Evolutionary conservation across 495 filamentous ascomycete genomes (phyloP).

Genomic region (Hypoxylon lienhwacheense): DNA sequence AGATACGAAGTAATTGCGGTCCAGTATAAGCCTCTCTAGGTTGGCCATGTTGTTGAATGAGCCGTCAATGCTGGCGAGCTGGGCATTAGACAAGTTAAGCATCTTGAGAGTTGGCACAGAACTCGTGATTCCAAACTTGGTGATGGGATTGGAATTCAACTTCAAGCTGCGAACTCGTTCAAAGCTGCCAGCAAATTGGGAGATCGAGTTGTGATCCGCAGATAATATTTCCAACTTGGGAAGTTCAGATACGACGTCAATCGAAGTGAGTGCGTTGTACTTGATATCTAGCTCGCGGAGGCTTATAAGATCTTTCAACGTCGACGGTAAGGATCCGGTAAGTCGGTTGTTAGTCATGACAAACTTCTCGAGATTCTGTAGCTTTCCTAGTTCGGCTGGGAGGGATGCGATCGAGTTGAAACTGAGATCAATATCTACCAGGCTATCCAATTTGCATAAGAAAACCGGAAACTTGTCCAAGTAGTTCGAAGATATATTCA

Average conservation of each 20-base stretch:
- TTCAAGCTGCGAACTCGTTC: constrained; percentile 78
- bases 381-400: constrained; percentile 72
- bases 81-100: constrained; percentile 83
- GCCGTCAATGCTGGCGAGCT: constrained; percentile 82
- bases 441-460: constrained; percentile 74
- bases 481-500: constrained; percentile 92
- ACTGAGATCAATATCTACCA: constrained; percentile 94
- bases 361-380: constrained; percentile 80
- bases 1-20: constrained; percentile 94
- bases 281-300: constrained; percentile 91
- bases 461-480: constrained; percentile 82
- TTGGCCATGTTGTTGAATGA: constrained; percentile 86
- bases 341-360: constrained; percentile 95
- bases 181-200: constrained; percentile 83
- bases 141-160: constrained; percentile 90
- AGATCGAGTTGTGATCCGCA: constrained; percentile 87
- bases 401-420: constrained; percentile 86
- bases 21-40: constrained; percentile 81
- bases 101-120: constrained; percentile 78
- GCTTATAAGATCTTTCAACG: constrained; percentile 69
- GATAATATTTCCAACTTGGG: constrained; percentile 84
- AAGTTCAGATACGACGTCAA: constrained; percentile 79
- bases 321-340: constrained; percentile 67
- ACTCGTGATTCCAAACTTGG: constrained; percentile 79
- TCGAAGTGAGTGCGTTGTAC: constrained; percentile 83